These are phyloP conservation scores for Irpex sp. DNA, from an alignment of 1,284 basidiomycete species.

Conservation along the genomic window DNA sequence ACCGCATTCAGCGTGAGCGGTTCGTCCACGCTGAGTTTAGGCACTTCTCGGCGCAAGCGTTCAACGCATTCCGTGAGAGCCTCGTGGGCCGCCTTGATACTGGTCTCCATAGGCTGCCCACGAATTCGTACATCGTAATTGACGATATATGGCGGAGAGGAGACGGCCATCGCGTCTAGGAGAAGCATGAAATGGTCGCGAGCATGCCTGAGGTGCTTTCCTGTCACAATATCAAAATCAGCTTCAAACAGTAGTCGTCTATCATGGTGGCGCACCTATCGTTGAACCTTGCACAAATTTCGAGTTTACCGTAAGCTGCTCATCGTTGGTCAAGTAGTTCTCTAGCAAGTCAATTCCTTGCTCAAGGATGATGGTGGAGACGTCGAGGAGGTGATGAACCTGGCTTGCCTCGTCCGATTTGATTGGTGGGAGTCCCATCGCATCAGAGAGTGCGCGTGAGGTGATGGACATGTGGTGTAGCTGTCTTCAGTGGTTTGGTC, in stretches of 20 bases:
- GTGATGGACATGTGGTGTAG: neutral
- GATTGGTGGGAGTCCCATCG: neutral
- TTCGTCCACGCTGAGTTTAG: slow-evolving; percentile 45
- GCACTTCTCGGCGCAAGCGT: slow-evolving; percentile 51
- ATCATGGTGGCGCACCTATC: slow-evolving; percentile 48
- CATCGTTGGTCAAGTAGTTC: slow-evolving; percentile 58
- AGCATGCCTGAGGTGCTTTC: slow-evolving; percentile 80
- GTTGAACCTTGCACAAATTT: slow-evolving; percentile 77
- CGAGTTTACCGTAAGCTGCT: slow-evolving; percentile 64
- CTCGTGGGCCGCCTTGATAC: slow-evolving; percentile 51
- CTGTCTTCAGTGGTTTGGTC: too few species aligned
- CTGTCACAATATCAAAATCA: slow-evolving; percentile 33
- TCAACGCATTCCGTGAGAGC: slow-evolving; percentile 56
- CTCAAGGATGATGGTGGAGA: slow-evolving; percentile 58
- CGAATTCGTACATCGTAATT: slow-evolving; percentile 74
- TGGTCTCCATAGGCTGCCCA: slow-evolving; percentile 80
- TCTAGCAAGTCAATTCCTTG: slow-evolving; percentile 73
- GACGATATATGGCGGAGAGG: slow-evolving; percentile 47
- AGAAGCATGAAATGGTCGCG: slow-evolving; percentile 76
- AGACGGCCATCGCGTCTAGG: slow-evolving; percentile 47
- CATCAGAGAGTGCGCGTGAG: neutral
- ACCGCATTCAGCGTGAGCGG: slow-evolving; percentile 70
- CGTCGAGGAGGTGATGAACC: slow-evolving; percentile 53
- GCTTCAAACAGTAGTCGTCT: too few species aligned
- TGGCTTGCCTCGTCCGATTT: neutral